Evolutionary conservation across 2,329 filamentous ascomycete species (phyloP).

Genomic region (Cadophora luteo-olivacea): DNA sequence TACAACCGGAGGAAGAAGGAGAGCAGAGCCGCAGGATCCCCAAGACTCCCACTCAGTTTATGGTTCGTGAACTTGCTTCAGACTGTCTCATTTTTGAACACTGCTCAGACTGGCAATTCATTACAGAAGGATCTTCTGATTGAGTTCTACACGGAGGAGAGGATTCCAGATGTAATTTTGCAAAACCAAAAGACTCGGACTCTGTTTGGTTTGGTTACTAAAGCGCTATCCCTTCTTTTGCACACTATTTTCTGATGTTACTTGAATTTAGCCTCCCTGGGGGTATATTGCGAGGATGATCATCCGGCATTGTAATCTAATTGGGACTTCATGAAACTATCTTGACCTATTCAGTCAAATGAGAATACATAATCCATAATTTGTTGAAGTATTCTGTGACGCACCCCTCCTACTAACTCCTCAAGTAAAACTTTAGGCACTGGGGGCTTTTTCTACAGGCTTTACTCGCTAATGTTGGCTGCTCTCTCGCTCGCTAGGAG

Average conservation of each 20-base stretch:
- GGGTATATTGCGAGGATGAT: background rate
- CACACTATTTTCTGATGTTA: constrained; percentile 3
- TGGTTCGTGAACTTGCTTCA: constrained; percentile 28
- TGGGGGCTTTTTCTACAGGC: too few species aligned
- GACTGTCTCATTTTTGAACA: constrained; percentile 26
- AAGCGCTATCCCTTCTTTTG: constrained; percentile 21
- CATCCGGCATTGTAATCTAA: too few species aligned
- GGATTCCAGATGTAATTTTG: constrained; percentile 26
- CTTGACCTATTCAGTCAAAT: too few species aligned
- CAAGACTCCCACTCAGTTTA: constrained; percentile 21
- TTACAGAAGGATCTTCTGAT: constrained; percentile 20
- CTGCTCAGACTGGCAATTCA: constrained; percentile 18
- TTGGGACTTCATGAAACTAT: too few species aligned
- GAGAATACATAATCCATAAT: too few species aligned
- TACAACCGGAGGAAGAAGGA: constrained; percentile 26
- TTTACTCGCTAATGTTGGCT: too few species aligned
- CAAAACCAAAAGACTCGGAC: constrained; percentile 23
- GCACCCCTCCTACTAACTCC: too few species aligned
- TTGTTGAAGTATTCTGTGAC: too few species aligned
- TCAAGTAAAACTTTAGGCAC: too few species aligned
- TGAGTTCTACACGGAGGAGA: constrained; percentile 27
- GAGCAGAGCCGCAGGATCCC: constrained; percentile 25
- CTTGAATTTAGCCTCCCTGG: background rate
- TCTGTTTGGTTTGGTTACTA: constrained; percentile 21
- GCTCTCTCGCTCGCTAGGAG: too few species aligned